Evolutionary conservation across 805 yeast species (phyloP).

Genomic region (Metschnikowia lunata): DNA sequence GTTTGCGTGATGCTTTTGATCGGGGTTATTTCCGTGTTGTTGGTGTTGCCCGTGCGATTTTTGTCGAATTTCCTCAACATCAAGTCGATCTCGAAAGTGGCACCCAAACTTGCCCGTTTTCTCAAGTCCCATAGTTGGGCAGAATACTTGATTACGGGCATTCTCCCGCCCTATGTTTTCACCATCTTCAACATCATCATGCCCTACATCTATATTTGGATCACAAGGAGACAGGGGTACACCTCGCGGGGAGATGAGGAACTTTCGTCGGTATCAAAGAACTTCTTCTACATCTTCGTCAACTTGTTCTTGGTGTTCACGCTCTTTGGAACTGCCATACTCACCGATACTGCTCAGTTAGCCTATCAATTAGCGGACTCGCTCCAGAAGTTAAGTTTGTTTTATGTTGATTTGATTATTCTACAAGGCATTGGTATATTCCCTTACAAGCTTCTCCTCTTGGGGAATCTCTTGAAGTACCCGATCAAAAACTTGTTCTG

Average conservation of each 20-base stretch:
- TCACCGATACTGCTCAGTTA: constrained; percentile 84
- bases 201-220: constrained; percentile 82
- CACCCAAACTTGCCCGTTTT: constrained; percentile 76
- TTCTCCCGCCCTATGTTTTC: constrained; percentile 87
- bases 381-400: constrained; percentile 70
- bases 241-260: constrained; percentile 93
- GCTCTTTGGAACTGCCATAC: constrained; percentile 84
- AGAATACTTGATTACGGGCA: constrained; percentile 75
- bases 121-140: constrained; percentile 66
- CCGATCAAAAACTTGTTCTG: constrained; percentile 52
- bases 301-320: constrained; percentile 92
- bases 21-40: constrained; percentile 62
- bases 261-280: constrained; percentile 81
- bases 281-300: constrained; percentile 91
- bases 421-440: constrained; percentile 84
- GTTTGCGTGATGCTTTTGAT: constrained; percentile 63
- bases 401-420: constrained; percentile 82
- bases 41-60: constrained; percentile 80
- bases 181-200: constrained; percentile 76
- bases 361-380: constrained; percentile 86
- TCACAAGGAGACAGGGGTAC: constrained; percentile 81
- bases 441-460: constrained; percentile 78
- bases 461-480: constrained; percentile 73
- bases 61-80: constrained; percentile 77
- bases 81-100: constrained; percentile 70